Evolutionary conservation across 2,329 filamentous ascomycete genomes (phyloP).

Genomic region (Pseudocercospora fuligena): DNA sequence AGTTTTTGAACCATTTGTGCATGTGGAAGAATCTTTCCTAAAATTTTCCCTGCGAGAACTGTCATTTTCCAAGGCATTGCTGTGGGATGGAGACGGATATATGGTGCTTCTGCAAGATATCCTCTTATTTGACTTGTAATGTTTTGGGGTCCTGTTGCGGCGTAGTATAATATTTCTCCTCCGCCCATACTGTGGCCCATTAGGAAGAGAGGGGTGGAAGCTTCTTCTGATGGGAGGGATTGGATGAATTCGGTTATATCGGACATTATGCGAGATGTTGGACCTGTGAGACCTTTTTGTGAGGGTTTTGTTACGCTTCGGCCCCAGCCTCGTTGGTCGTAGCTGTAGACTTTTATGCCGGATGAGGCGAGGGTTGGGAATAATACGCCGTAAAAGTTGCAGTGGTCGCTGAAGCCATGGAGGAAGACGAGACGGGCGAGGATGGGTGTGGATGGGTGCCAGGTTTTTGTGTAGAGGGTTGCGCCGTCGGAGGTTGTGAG

Average conservation of each 20-base stretch:
- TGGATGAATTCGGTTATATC: slow-evolving; percentile 80
- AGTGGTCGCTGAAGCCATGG: slow-evolving; percentile 89
- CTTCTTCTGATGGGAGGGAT: slow-evolving; percentile 31
- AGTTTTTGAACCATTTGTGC: slow-evolving; percentile 71
- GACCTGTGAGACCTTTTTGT: slow-evolving; percentile 73
- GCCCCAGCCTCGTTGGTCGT: slow-evolving; percentile 91
- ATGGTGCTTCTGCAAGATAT: slow-evolving; percentile 77
- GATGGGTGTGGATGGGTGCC: slow-evolving; percentile 60
- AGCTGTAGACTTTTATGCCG: slow-evolving; percentile 75
- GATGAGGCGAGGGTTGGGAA: slow-evolving; percentile 71
- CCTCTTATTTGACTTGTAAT: slow-evolving; percentile 68
- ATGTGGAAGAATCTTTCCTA: slow-evolving; percentile 68
- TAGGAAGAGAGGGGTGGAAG: slow-evolving; percentile 70
- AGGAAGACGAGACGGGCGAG: slow-evolving; percentile 79
- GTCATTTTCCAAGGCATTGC: slow-evolving; percentile 68
- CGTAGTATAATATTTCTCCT: slow-evolving; percentile 71
- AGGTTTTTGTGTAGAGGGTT: slow-evolving; percentile 66
- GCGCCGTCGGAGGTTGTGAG: slow-evolving; percentile 58
- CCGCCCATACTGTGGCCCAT: slow-evolving; percentile 94
- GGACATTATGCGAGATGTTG: slow-evolving; percentile 71
- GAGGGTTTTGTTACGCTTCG: slow-evolving; percentile 65
- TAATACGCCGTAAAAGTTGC: slow-evolving; percentile 74
- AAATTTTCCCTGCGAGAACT: slow-evolving; percentile 69
- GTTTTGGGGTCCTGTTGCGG: slow-evolving; percentile 51
- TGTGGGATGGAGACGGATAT: slow-evolving; percentile 72